Evolutionary conservation across 805 yeast species (phyloP).

Genomic region (Phaffomyces antillensis): DNA sequence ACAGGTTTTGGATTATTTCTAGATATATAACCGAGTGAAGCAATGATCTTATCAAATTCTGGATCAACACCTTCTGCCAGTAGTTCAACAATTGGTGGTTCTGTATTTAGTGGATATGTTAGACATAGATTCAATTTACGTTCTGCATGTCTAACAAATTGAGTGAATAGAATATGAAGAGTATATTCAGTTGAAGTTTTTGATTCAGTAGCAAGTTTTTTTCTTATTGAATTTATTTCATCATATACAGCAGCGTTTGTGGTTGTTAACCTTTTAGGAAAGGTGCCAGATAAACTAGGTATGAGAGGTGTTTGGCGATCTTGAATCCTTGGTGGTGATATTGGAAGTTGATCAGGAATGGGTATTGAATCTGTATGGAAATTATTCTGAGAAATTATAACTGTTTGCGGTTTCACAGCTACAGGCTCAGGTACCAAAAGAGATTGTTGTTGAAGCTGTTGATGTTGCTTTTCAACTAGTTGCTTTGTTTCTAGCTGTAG

Average conservation of each 20-base stretch:
- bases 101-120: conserved; percentile 54
- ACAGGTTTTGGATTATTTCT: conserved; percentile 89
- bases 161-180: conserved; percentile 87
- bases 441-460: neutral
- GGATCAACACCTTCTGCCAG: conserved; percentile 84
- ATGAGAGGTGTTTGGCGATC: neutral
- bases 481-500: no score
- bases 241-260: conserved; percentile 17
- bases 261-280: conserved; percentile 10
- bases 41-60: conserved; percentile 76
- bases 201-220: conserved; percentile 42
- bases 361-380: neutral
- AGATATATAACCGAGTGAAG: conserved; percentile 86
- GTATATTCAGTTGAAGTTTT: conserved; percentile 86
- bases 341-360: neutral
- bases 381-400: neutral
- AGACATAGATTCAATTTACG: conserved; percentile 71
- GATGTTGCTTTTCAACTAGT: neutral
- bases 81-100: conserved; percentile 72
- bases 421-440: neutral
- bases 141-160: conserved; percentile 92
- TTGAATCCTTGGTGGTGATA: neutral
- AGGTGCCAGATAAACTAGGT: neutral
- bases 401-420: neutral
- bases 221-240: conserved; percentile 25